These are phyloP conservation scores for Debaryomycetaceae sp. DNA, from an alignment of 1,139 yeast genomes.

Conservation along the genomic window DNA sequence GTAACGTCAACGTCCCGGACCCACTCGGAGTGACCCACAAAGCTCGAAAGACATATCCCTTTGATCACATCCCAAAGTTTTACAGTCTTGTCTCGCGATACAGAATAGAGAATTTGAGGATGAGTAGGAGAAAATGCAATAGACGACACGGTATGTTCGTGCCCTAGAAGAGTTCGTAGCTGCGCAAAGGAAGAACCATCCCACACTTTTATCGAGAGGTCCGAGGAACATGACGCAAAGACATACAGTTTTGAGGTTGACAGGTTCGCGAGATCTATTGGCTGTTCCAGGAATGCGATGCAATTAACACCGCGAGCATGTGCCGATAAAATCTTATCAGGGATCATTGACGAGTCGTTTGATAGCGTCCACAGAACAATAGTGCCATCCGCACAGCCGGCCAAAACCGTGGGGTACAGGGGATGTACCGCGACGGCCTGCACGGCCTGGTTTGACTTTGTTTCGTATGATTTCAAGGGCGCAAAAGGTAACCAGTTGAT, in stretches of 20 bases:
- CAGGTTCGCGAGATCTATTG: slow-evolving; percentile 16
- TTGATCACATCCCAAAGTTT: slow-evolving; percentile 67
- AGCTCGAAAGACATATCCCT: slow-evolving; percentile 59
- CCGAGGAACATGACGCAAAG: slow-evolving; percentile 61
- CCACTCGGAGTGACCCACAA: slow-evolving; percentile 85
- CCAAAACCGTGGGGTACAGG: slow-evolving; percentile 48
- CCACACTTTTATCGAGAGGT: slow-evolving; percentile 65
- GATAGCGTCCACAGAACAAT: slow-evolving; percentile 61
- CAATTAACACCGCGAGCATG: slow-evolving; percentile 66
- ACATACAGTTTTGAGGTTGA: slow-evolving; percentile 9
- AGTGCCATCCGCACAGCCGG: slow-evolving; percentile 68
- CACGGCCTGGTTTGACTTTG: slow-evolving; percentile 47
- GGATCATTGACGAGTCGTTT: slow-evolving; percentile 48
- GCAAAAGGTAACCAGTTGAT: slow-evolving; percentile 62
- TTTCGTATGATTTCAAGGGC: slow-evolving; percentile 38
- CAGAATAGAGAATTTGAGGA: slow-evolving; percentile 44
- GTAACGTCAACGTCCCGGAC: slow-evolving; percentile 52
- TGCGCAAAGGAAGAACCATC: slow-evolving; percentile 44
- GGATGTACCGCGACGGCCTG: slow-evolving; percentile 69
- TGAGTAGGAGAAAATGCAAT: slow-evolving; percentile 37
- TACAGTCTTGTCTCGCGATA: slow-evolving; percentile 66
- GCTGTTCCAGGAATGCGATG: slow-evolving; percentile 40
- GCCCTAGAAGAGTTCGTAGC: slow-evolving; percentile 67
- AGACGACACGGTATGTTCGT: slow-evolving; percentile 76
- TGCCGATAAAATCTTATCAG: slow-evolving; percentile 59